These are phyloP conservation scores for Stenogyne calaminthoides DNA, from an alignment of 305 asterid species.

Conservation along the genomic window DNA sequence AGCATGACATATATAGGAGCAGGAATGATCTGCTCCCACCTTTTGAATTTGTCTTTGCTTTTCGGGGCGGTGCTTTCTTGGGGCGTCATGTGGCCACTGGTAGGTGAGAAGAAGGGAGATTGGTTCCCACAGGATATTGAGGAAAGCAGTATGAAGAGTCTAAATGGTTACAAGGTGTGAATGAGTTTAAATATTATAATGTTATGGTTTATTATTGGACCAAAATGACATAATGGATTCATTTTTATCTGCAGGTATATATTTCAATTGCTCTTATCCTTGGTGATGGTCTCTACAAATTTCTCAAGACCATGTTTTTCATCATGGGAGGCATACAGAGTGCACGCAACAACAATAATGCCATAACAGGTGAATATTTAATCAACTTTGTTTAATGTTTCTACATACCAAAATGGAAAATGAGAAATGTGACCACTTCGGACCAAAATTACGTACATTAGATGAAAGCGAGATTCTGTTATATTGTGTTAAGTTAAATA, in stretches of 20 bases:
- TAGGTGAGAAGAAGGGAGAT: conserved; percentile 52
- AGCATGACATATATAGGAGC: conserved; percentile 85
- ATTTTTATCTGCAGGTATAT: neutral
- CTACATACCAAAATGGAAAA: too few relatives aligned
- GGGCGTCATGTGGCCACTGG: conserved; percentile 91
- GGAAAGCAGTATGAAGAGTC: conserved; percentile 42
- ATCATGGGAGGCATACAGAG: conserved; percentile 52
- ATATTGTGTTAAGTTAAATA: too few relatives aligned
- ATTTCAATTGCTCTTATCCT: conserved; percentile 44
- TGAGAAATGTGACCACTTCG: conserved; percentile 4
- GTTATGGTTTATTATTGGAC: too few relatives aligned
- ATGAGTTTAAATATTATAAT: neutral
- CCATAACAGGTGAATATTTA: conserved; percentile 35
- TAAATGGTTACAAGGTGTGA: conserved; percentile 46
- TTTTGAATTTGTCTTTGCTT: conserved; percentile 74
- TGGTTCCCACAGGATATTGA: conserved; percentile 60
- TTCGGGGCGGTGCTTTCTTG: conserved; percentile 86
- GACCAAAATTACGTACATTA: neutral
- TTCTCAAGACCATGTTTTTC: conserved; percentile 48
- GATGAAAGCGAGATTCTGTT: neutral
- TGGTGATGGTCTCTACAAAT: conserved; percentile 48
- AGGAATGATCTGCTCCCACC: conserved; percentile 92
- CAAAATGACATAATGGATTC: too few relatives aligned
- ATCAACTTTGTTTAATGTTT: neutral
- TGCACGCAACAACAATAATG: conserved; percentile 51